Percentiles rank a stretch among this genome's conserved stretches.
Evolutionary conservation across 2,329 filamentous ascomycete genomes (phyloP).

Genomic region (Didymella segeticola): DNA sequence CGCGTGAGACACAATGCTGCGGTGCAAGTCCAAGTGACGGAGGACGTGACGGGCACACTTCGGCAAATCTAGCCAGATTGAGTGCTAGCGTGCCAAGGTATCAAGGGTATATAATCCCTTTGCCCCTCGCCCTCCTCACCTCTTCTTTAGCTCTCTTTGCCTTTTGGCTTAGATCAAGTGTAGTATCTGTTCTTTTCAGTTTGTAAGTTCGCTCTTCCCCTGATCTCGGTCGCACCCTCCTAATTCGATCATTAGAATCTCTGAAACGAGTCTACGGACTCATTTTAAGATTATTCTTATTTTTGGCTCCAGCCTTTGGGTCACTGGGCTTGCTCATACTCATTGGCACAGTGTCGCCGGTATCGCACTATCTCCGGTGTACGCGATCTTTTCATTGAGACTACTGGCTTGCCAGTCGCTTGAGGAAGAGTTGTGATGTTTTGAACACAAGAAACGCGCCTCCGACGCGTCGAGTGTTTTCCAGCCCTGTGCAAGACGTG

Average conservation of each 20-base stretch:
- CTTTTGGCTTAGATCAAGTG: conserved; percentile 22
- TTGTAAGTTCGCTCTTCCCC: no score
- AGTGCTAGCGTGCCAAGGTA: background rate
- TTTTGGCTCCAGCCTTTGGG: conserved; percentile 20
- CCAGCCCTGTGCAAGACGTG: background rate
- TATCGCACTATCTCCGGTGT: conserved; percentile 29
- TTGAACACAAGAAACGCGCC: background rate
- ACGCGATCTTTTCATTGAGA: conserved; percentile 61
- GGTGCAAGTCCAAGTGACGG: no score
- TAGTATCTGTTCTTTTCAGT: conserved; percentile 9
- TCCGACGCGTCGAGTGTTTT: background rate
- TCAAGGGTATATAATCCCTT: background rate
- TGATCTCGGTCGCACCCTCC: no score
- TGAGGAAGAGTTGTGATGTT: conserved; percentile 60
- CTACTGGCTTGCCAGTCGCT: conserved; percentile 59
- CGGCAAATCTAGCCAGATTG: no score
- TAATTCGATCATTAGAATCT: conserved; percentile 7
- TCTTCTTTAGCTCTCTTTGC: conserved; percentile 18
- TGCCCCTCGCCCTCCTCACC: background rate
- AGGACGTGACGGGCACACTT: no score
- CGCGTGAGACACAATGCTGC: no score
- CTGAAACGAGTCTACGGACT: conserved; percentile 7
- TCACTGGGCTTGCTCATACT: conserved; percentile 32
- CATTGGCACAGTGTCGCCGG: conserved; percentile 28
- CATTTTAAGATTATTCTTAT: conserved; percentile 9